Evolutionary conservation across 31 red algal species (phyloP).

Genomic region (Endocladia muricata): DNA sequence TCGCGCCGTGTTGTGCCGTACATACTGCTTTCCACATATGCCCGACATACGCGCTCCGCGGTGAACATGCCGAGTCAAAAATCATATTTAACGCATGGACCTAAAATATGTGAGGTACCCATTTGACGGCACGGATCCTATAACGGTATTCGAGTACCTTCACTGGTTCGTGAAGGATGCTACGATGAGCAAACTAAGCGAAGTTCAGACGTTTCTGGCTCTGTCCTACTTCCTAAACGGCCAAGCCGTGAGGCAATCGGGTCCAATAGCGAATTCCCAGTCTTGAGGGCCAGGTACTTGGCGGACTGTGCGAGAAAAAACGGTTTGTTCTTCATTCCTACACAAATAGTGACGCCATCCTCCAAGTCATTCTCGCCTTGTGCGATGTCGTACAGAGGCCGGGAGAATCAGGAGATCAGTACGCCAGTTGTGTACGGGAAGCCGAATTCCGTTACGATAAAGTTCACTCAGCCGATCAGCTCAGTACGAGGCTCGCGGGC

Average conservation of each 20-base stretch:
- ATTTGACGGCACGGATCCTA: background rate
- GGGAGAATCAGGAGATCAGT: background rate
- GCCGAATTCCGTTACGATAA: background rate
- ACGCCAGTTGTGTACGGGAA: background rate
- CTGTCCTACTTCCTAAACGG: background rate
- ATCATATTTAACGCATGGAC: constrained; percentile 2
- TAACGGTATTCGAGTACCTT: constrained; percentile 6
- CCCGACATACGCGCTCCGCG: too few relatives aligned
- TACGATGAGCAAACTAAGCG: background rate
- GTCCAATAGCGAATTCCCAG: background rate
- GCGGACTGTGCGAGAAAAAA: background rate
- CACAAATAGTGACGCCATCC: background rate
- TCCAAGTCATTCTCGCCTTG: background rate
- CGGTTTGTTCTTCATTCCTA: background rate
- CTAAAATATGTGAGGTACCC: background rate
- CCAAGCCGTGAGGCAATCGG: background rate
- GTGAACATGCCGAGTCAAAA: constrained; percentile 13
- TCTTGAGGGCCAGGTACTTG: background rate
- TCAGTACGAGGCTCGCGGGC: background rate
- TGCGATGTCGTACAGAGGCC: background rate
- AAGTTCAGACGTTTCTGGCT: constrained; percentile 1
- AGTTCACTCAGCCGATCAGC: background rate
- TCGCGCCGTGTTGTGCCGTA: too few relatives aligned
- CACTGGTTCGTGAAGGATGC: background rate
- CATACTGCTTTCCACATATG: too few relatives aligned